Conservation (phyloP, 352 stramenopile genomes). For the Pythium grandisporangium region DNA sequence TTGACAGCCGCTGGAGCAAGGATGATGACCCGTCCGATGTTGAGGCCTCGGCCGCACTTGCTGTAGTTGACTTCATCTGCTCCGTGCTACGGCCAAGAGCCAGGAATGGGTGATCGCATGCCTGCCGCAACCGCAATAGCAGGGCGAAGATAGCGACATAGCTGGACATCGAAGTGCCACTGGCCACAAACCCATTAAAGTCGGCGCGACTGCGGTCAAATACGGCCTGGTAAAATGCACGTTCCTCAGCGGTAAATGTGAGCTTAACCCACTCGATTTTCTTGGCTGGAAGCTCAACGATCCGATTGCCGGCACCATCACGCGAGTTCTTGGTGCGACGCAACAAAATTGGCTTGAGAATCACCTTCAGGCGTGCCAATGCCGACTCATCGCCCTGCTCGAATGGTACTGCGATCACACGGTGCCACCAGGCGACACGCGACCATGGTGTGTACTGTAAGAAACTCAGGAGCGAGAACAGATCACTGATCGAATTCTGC, state of each 20-base stretch:
- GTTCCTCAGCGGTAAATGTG: slow-evolving; percentile 65
- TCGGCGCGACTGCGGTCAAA: slow-evolving; percentile 78
- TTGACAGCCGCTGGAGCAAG: slow-evolving; percentile 27
- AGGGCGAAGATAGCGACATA: slow-evolving; percentile 88
- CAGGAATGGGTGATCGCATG: slow-evolving; percentile 86
- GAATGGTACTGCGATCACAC: slow-evolving; percentile 71
- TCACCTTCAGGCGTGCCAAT: slow-evolving; percentile 48
- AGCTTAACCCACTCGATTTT: slow-evolving; percentile 56
- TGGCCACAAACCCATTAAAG: slow-evolving; percentile 84
- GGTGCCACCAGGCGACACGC: slow-evolving; percentile 72
- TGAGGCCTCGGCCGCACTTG: neutral
- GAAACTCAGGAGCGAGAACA: slow-evolving; percentile 83
- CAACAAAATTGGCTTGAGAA: slow-evolving; percentile 71
- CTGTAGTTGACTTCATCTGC: slow-evolving; percentile 14
- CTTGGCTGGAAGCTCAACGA: slow-evolving; percentile 70
- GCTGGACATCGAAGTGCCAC: slow-evolving; percentile 56
- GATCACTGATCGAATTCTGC: slow-evolving; percentile 84
- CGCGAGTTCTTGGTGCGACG: slow-evolving; percentile 80
- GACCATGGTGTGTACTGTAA: slow-evolving; percentile 83
- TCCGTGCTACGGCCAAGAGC: slow-evolving; percentile 63
- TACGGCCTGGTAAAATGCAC: slow-evolving; percentile 81
- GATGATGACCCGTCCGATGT: slow-evolving; percentile 1
- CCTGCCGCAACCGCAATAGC: slow-evolving; percentile 80
- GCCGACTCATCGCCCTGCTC: slow-evolving; percentile 59
- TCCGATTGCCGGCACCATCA: slow-evolving; percentile 43